These are phyloP conservation scores for Penicillium thymicola DNA, from an alignment of 2,329 filamentous ascomycete genomes.

Conservation along the genomic window DNA sequence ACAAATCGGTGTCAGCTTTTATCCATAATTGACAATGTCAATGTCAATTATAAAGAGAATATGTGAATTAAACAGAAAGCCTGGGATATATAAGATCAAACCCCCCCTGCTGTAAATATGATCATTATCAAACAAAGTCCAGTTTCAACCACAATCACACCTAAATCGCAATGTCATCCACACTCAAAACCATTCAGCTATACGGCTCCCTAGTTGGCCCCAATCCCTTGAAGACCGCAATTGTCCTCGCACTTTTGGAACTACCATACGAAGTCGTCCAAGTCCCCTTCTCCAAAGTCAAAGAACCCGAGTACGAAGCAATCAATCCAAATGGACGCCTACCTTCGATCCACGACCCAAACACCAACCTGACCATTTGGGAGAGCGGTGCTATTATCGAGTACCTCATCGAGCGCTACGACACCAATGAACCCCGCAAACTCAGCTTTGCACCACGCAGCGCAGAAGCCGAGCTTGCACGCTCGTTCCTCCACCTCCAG, in stretches of 20 bases:
- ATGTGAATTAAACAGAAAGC: not conserved
- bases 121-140: not conserved
- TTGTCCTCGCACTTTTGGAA: constrained; percentile 31
- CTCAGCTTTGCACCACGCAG: constrained; percentile 35
- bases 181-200: constrained; percentile 5
- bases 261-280: constrained; percentile 30
- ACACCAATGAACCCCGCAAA: constrained; percentile 32
- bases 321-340: constrained; percentile 37
- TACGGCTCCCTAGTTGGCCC: constrained; percentile 17
- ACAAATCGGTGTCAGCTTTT: not conserved
- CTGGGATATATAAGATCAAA: not conserved
- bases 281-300: constrained; percentile 25
- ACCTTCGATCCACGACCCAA: constrained; percentile 37
- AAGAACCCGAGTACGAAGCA: constrained; percentile 25
- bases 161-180: not conserved
- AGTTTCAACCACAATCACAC: not conserved
- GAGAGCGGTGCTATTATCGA: constrained; percentile 47
- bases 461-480: constrained; percentile 39
- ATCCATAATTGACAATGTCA: not conserved
- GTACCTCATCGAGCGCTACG: constrained; percentile 47
- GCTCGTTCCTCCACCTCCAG: constrained; percentile 49
- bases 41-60: not conserved
- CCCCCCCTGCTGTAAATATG: not conserved
- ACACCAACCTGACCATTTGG: constrained; percentile 42
- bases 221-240: constrained; percentile 26